Base-by-base conservation (phyloP, 352 stramenopile genomes). In the Globisporangium ultimum region DNA sequence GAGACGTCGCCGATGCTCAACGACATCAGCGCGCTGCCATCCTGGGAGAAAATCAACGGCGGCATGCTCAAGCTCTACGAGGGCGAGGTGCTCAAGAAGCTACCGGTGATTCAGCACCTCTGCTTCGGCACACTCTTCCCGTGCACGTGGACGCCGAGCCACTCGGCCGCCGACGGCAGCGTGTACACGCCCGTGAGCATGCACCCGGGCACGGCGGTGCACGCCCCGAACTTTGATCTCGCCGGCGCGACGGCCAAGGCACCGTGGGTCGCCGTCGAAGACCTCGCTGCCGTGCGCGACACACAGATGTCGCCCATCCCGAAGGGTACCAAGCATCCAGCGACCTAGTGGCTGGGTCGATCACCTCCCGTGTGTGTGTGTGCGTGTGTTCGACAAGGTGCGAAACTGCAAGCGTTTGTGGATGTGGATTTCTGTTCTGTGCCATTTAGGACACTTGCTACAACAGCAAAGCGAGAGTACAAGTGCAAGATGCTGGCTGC, bases 61-160 rank as follows among this genome's bases (percentile, higher is more conserved):
- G 84, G 84, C 14, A 93, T 97, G 84, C 78, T 96, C 53, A 95
- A 94, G 72, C 61, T 95, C 49, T 97, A 96, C 66, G 85, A 95
- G 55, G 95, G 96, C 53, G 97, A 99, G 80, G 97, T 99, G 48
- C 76, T 99, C 36, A 95, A 97, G 64, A 99, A 99, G 67, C 78
- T 98, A 48, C 95, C 95, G 17, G 97, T 99, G 17, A 98, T 99
- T 50, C 97, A 99, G 78, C 97, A 99, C 70, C 88, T 99, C 61
- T 78, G 98, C 36, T 99, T 99, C 71, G 96, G 97, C 40, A 90
- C 87, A 45, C 71, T 98, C 20, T 95, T 98, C 20, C 84, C 81
- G 34, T 93, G 82, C 68, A 90, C 82, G 54, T 93, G 82, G 86
- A 78, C 63, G 36, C 80, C 84, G 14, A 90, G 70, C 34, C 80